Evolutionary conservation across 2,329 filamentous ascomycete genomes (phyloP).

Genomic region (Zymoseptoria brevis): DNA sequence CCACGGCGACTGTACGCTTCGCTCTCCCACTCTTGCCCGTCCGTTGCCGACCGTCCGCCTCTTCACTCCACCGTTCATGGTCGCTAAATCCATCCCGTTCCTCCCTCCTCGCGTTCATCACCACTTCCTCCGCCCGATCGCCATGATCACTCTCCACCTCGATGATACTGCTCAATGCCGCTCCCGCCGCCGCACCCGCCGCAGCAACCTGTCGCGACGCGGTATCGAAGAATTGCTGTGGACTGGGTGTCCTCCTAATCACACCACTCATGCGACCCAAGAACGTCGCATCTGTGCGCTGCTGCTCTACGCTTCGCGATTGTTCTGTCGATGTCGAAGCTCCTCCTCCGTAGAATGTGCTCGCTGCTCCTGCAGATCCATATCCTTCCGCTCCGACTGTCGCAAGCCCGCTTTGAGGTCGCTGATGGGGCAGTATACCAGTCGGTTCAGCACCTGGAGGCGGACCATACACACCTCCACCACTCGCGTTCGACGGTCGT

Average conservation of each 20-base stretch:
- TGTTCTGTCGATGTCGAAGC: slow-evolving; percentile 9
- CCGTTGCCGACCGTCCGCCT: slow-evolving; percentile 58
- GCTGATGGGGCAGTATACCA: slow-evolving; percentile 17
- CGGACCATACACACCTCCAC: slow-evolving; percentile 16
- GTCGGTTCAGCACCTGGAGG: slow-evolving; percentile 17
- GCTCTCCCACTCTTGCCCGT: slow-evolving; percentile 21
- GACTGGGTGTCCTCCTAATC: slow-evolving; percentile 72
- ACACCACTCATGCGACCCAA: slow-evolving; percentile 64
- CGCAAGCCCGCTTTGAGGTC: slow-evolving; percentile 16
- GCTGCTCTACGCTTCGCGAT: slow-evolving; percentile 1
- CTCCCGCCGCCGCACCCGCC: slow-evolving; percentile 73
- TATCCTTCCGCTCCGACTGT: slow-evolving; percentile 16
- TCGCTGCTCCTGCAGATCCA: slow-evolving; percentile 21
- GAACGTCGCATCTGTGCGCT: slow-evolving; percentile 19
- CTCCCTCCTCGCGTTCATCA: slow-evolving; percentile 9
- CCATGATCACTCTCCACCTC: slow-evolving; percentile 75
- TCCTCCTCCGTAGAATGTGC: slow-evolving; percentile 20
- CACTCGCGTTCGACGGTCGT: slow-evolving; percentile 20
- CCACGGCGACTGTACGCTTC: slow-evolving; percentile 72
- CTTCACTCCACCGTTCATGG: slow-evolving; percentile 86
- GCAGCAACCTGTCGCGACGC: slow-evolving; percentile 75
- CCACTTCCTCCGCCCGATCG: slow-evolving; percentile 15
- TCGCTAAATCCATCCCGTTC: slow-evolving; percentile 44
- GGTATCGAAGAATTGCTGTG: slow-evolving; percentile 78
- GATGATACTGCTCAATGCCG: slow-evolving; percentile 72